Conservation (phyloP, 768 basidiomycete genomes). For the Auriscalpium vulgare region DNA sequence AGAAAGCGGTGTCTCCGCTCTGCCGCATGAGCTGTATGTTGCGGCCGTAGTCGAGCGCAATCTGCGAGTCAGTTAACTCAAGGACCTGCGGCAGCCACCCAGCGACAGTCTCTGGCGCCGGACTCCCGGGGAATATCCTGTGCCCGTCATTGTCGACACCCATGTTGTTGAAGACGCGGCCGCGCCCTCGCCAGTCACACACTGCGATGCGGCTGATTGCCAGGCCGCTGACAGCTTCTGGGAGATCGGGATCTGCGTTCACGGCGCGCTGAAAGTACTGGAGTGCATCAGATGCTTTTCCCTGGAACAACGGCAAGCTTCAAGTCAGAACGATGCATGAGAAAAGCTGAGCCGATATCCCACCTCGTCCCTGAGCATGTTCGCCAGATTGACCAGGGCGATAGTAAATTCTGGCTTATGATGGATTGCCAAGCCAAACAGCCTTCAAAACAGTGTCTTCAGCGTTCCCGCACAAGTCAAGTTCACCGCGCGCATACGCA, state of each 20-base stretch:
- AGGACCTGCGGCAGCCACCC: conserved; percentile 32
- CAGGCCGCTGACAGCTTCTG: conserved; percentile 43
- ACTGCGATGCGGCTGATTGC: conserved; percentile 36
- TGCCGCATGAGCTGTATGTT: conserved; percentile 23
- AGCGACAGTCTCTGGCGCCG: conserved; percentile 10
- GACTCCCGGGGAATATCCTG: not conserved
- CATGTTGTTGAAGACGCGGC: conserved; percentile 21
- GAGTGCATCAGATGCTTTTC: conserved; percentile 35
- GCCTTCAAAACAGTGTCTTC: conserved; percentile 15
- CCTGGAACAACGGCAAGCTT: conserved; percentile 19
- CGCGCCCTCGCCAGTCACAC: conserved; percentile 38
- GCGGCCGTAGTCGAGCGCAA: conserved; percentile 25
- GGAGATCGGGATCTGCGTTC: conserved; percentile 32
- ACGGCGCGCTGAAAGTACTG: conserved; percentile 39
- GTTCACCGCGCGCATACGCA: conserved; percentile 15
- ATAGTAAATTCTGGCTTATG: conserved; percentile 41
- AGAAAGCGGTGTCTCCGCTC: conserved; percentile 24
- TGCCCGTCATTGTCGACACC: conserved; percentile 19
- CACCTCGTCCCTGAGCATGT: conserved; percentile 42
- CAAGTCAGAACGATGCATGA: not conserved
- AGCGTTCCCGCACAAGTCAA: too few species aligned
- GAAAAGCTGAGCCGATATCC: conserved; percentile 3
- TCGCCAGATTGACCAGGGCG: conserved; percentile 44
- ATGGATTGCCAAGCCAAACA: conserved; percentile 33
- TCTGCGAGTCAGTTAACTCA: conserved; percentile 29